These are phyloP conservation scores for bread wheat (Triticum aestivum) DNA, from an alignment of 176 grass and related monocot species.

Conservation along the genomic window DNA sequence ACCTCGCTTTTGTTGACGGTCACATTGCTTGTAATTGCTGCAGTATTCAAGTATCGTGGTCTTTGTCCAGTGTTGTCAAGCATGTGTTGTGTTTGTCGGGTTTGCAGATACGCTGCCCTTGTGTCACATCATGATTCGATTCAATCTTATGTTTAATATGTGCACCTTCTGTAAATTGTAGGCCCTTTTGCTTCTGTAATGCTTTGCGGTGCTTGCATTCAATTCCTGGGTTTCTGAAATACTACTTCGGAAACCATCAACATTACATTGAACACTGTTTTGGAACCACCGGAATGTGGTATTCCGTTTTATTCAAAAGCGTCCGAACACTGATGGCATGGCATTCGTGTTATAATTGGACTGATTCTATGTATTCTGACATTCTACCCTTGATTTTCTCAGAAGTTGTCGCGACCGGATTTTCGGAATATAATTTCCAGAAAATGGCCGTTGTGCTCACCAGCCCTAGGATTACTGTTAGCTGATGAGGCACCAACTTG, in stretches of 20 bases:
- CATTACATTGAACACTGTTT: too few species aligned
- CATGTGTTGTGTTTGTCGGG: slow-evolving; percentile 23
- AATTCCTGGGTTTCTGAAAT: not conserved
- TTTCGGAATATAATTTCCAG: too few species aligned
- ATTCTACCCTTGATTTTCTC: too few species aligned
- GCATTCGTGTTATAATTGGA: too few species aligned
- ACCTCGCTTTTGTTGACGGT: not conserved
- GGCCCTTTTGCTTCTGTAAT: slow-evolving; percentile 2
- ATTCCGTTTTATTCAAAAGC: too few species aligned
- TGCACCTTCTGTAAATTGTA: slow-evolving; percentile 16
- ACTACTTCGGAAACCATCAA: not conserved
- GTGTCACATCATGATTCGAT: slow-evolving; percentile 12
- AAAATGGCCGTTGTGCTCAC: too few species aligned
- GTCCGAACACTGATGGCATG: too few species aligned
- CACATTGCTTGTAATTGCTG: not conserved
- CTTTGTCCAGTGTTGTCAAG: not conserved
- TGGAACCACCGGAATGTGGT: too few species aligned
- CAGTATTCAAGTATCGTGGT: not conserved
- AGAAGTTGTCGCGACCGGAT: too few species aligned
- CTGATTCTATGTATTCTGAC: too few species aligned
- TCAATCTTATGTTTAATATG: not conserved
- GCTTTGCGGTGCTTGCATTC: not conserved
- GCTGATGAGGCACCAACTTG: too few species aligned
- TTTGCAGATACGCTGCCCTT: slow-evolving; percentile 2
- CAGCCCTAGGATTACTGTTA: too few species aligned